Conservation (phyloP, 73 alveolate genomes). For the Paramecium sonneborni region DNA sequence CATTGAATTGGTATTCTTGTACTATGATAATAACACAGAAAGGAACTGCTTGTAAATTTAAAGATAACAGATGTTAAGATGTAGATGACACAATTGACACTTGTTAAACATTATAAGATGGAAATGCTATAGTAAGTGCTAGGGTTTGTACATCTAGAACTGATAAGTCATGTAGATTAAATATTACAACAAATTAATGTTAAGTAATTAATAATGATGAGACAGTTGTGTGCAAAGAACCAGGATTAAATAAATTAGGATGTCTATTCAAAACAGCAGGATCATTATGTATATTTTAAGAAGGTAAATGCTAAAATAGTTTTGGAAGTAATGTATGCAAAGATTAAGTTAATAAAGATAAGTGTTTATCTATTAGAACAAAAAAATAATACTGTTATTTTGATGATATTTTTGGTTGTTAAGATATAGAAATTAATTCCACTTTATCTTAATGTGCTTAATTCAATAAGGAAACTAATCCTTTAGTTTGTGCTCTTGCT, state of each 20-base stretch:
- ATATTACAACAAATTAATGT: not conserved
- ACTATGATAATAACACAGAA: not conserved
- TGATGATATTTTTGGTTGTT: not conserved
- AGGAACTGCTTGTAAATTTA: not conserved
- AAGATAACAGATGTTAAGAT: not conserved
- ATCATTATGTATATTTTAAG: not conserved
- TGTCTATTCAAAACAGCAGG: not conserved
- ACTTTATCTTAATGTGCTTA: not conserved
- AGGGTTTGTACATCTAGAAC: not conserved
- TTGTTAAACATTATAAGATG: not conserved
- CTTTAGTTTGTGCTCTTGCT: not conserved
- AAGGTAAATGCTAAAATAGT: not conserved
- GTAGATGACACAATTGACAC: not conserved
- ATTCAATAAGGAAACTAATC: not conserved
- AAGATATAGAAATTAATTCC: not conserved
- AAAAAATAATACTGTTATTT: not conserved
- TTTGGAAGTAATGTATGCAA: not conserved
- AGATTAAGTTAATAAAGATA: not conserved
- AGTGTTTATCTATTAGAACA: not conserved
- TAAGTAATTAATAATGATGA: not conserved
- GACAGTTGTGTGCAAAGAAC: not conserved
- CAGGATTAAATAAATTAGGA: not conserved
- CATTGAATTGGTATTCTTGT: constrained; percentile 9
- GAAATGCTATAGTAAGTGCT: not conserved
- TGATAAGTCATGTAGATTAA: not conserved